Evolutionary conservation across 352 stramenopile species (phyloP), one percentile per base, ranked within the genome.

Genomic region (Phytophthora litchii): DNA sequence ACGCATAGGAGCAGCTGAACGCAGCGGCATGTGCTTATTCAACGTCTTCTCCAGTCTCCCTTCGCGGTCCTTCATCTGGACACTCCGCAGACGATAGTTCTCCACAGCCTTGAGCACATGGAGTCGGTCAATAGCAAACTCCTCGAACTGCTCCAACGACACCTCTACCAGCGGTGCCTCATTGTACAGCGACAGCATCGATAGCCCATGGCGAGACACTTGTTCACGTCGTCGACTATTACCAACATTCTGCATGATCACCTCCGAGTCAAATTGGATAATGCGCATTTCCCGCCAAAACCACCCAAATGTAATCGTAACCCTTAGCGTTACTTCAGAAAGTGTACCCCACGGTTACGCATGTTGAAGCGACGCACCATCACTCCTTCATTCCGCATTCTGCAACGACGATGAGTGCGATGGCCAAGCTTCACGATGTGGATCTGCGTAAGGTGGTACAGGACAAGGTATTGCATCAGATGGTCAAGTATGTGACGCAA

Each of bases 61-160:
- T 46, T 92, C 86, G 57, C 79, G 83, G 55, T 92, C 85, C 50
- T 81, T 89, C 52, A 81, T 74, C 40, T 71, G 70, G n/a, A 86
- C 67, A 14, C 76, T 91, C 35, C 84, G 86, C 50, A 96, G 55
- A 1, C 86, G 88, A 55, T 89, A 92, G 58, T 91, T 94, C 67
- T 96, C 90, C 45, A 96, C 83, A 1, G 86, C 80, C 58, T 94
- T 96, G 19, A 94, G 75, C 63, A 91, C 77, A 37, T 98, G 92
- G 65, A 99, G 78, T 3, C 97, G 78, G 59, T 99, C 95, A 44
- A 99, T 94, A 4, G 97, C 96, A 71, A 98, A 98, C 45, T 97
- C 84, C 74, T 99, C 97, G 85, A 99, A 99, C 64, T 99, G 92
- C 67, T 99, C 96, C 31, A 99, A 73, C 60, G 89, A 98, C 37